These are phyloP conservation scores for Leishmania lainsoni DNA, from an alignment of 208 protist species.

Conservation along the genomic window DNA sequence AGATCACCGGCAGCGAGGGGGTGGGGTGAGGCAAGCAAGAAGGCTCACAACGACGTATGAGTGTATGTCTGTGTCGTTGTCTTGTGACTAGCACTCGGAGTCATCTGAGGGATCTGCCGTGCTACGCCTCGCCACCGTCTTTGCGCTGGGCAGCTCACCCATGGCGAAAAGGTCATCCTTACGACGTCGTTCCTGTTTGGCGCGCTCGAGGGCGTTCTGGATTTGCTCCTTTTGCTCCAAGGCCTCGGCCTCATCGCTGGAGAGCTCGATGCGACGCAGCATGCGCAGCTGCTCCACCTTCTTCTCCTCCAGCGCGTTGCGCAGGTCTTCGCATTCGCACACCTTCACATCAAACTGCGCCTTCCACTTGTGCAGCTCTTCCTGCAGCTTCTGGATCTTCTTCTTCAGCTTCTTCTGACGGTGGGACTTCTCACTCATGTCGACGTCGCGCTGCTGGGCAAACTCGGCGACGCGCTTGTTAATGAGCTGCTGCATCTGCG, in stretches of 20 bases:
- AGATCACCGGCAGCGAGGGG: not conserved
- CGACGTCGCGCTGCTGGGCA: constrained; percentile 47
- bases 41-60: not conserved
- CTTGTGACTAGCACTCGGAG: constrained; percentile 14
- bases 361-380: constrained; percentile 49
- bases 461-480: constrained; percentile 81
- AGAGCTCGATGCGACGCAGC: constrained; percentile 55
- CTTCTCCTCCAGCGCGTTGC: constrained; percentile 70
- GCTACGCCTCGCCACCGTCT: constrained; percentile 29
- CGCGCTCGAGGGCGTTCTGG: constrained; percentile 68
- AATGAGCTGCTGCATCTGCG: constrained; percentile 72
- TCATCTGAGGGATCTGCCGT: constrained; percentile 22
- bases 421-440: constrained; percentile 45
- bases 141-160: constrained; percentile 76
- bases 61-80: not conserved
- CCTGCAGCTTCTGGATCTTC: constrained; percentile 79
- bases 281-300: constrained; percentile 76
- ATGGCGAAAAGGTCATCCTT: constrained; percentile 75
- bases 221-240: constrained; percentile 76
- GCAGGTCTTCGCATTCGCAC: constrained; percentile 84
- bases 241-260: constrained; percentile 57
- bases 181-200: constrained; percentile 69
- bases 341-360: constrained; percentile 82
- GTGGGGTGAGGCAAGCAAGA: not conserved
- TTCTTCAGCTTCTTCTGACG: constrained; percentile 81